Evolutionary conservation across 106 monocot species (phyloP).

Genomic region (Apostasia ramifera): DNA sequence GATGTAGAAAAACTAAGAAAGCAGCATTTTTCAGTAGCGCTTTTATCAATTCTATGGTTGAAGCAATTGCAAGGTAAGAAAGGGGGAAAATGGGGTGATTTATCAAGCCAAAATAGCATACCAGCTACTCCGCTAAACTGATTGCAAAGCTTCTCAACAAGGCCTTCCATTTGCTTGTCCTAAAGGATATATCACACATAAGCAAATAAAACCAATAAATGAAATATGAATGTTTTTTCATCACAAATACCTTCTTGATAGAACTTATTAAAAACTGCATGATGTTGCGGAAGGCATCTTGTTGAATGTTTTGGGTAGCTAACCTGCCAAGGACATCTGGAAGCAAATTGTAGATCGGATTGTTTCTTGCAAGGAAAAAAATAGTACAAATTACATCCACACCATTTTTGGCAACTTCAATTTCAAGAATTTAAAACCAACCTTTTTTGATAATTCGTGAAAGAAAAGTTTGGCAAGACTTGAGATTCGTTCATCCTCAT

Average conservation of each 20-base stretch:
- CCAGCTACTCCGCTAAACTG: conserved; percentile 77
- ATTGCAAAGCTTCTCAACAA: conserved; percentile 98
- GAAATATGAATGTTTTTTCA: neutral
- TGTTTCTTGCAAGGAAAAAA: conserved; percentile 56
- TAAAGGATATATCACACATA: conserved; percentile 16
- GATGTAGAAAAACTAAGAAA: too few relatives aligned
- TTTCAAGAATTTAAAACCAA: conserved; percentile 17
- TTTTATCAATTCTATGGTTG: too few relatives aligned
- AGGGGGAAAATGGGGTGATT: too few relatives aligned
- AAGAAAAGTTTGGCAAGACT: conserved; percentile 95
- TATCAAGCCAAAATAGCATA: conserved; percentile 19
- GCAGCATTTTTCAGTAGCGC: too few relatives aligned
- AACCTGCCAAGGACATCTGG: conserved; percentile 90
- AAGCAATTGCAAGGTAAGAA: too few relatives aligned
- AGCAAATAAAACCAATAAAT: neutral
- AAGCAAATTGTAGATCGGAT: conserved; percentile 94
- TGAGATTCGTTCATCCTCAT: conserved; percentile 87
- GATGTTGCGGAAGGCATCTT: conserved; percentile 72
- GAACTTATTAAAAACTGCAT: conserved; percentile 92
- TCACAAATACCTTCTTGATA: conserved; percentile 72
- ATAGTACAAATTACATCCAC: neutral
- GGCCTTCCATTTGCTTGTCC: conserved; percentile 99
- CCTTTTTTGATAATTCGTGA: conserved; percentile 97
- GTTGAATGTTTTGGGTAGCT: conserved; percentile 68
- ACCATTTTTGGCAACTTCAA: neutral